Evolutionary conservation across 2,329 filamentous ascomycete genomes (phyloP).

Genomic region (Pseudocercospora fuligena): DNA sequence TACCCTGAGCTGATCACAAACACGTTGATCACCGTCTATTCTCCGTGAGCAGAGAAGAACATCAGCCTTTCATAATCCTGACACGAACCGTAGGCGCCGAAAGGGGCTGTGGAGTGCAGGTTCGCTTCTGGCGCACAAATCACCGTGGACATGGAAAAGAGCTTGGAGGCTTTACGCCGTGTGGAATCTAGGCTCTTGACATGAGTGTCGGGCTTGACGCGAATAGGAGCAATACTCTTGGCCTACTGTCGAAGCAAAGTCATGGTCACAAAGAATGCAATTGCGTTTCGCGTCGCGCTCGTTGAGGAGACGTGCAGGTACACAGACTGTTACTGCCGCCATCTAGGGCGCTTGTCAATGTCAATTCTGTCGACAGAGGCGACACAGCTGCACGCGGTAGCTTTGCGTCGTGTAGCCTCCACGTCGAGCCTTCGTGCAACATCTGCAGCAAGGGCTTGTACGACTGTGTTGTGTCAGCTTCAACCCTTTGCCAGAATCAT

Average conservation of each 20-base stretch:
- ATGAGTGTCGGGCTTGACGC: neutral
- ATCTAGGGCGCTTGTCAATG: too few species aligned
- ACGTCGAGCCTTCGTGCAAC: neutral
- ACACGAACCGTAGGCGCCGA: conserved; percentile 5
- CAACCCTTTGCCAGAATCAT: neutral
- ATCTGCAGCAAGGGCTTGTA: neutral
- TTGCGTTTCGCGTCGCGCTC: neutral
- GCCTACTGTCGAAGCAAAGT: neutral
- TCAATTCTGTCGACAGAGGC: too few species aligned
- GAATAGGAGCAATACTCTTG: neutral
- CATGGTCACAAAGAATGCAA: neutral
- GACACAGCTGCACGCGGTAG: neutral
- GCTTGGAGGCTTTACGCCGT: neutral
- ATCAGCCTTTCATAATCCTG: conserved; percentile 21
- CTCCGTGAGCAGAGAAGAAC: conserved; percentile 13
- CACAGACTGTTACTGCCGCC: too few species aligned
- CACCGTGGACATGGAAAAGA: neutral
- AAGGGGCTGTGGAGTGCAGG: conserved; percentile 14
- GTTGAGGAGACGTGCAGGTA: too few species aligned
- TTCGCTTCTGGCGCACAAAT: conserved; percentile 22
- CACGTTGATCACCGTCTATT: conserved; percentile 12
- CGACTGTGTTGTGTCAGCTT: neutral
- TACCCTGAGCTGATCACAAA: conserved; percentile 14
- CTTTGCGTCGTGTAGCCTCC: neutral
- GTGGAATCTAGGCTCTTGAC: neutral